Evolutionary conservation across 2,329 filamentous ascomycete genomes (phyloP), one percentile per base, ranked within the genome.

Genomic region (Aspergillus sp.): DNA sequence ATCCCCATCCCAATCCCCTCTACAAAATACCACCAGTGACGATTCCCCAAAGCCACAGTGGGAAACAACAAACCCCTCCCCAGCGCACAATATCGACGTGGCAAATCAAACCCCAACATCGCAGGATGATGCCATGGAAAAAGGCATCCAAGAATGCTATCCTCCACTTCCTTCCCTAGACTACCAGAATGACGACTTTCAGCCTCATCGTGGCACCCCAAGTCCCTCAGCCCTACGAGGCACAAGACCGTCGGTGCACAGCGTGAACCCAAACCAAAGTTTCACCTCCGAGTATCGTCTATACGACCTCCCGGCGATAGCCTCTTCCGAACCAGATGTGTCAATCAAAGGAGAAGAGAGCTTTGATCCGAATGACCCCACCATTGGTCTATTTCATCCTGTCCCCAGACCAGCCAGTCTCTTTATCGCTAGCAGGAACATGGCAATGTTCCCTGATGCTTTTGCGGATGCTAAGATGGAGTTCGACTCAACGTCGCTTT

Each of bases 321-420:
- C 46, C 5, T 3, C 52, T 20, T 9, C 24, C 5, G 39, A 32
- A n/a, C 39, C 39, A n/a, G 49, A 18, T 18, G 52, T 4, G 20
- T 6, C 24, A 12, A 29, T 61, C 49, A 32, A 26, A n/a, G 54
- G 47, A 36, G 55, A 50, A 29, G 26, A 29, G 26, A 49, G 54
- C 11, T 2, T 49, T 46, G 18, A 49, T 24, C 29, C 58, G 6
- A 49, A 39, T 24, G 55, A 56, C 26, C 10, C 32, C 20, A 50
- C 54, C 20, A 36, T 54, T 45, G 51, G 42, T 16, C 24, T 63
- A 10, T 36, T 60, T 5, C 66, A 69, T 20, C 61, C 66, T 32
- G 49, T 58, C 20, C 59, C 59, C 14, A 54, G 55, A 36, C 47
- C 29, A 26, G 18, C 60, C 9, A 58, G 36, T 12, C 29, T 32